Conservation (phyloP, 345 rosid species). For the Euphorbia peplus region DNA sequence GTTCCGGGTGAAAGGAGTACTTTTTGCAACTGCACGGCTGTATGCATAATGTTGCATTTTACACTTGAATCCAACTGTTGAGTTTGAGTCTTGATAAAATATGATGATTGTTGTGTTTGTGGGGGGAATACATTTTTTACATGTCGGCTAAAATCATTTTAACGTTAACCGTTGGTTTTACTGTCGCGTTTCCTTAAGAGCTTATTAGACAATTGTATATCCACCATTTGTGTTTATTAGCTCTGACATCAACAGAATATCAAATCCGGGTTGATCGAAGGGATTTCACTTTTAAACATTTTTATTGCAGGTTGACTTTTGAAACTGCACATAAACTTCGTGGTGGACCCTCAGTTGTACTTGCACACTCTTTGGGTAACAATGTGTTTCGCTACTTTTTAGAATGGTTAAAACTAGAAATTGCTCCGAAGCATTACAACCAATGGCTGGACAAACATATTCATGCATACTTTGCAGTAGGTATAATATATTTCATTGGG, state of each 20-base stretch:
- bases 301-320: constrained; percentile 68
- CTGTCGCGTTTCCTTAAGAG: background rate
- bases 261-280: constrained; percentile 12
- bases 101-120: background rate
- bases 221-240: background rate
- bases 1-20: background rate
- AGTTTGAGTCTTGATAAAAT: background rate
- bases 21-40: background rate
- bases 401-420: constrained; percentile 98
- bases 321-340: constrained; percentile 90
- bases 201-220: background rate
- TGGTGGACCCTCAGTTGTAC: constrained; percentile 89
- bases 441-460: constrained; percentile 93
- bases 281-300: constrained; percentile 6
- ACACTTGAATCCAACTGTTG: background rate
- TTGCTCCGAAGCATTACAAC: constrained; percentile 88
- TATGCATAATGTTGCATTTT: background rate
- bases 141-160: background rate
- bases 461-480: constrained; percentile 92
- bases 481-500: constrained; percentile 39
- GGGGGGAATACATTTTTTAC: background rate
- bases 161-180: background rate
- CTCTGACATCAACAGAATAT: background rate
- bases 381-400: constrained; percentile 90
- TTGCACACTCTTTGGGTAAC: constrained; percentile 99